Percentiles rank a stretch among this genome's conserved stretches.
Conservation (phyloP, 805 yeast genomes). For the Metschnikowia cubensis region DNA sequence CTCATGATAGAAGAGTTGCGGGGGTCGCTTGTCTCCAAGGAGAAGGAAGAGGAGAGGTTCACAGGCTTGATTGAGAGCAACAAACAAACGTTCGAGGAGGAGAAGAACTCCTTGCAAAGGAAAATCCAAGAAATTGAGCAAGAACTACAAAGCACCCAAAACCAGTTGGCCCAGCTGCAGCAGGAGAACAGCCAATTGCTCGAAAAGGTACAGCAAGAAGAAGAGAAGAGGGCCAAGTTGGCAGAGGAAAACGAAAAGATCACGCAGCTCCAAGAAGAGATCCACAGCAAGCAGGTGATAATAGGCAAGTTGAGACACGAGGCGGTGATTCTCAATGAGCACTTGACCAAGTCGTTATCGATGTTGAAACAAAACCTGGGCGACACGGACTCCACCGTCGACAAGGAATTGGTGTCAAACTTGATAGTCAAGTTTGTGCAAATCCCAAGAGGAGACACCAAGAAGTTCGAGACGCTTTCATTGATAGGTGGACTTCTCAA, state of each 20-base stretch:
- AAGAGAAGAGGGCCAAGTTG: conserved; percentile 3
- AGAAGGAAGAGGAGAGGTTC: conserved; percentile 19
- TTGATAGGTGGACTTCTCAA: conserved; percentile 76
- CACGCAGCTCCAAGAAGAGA: conserved; percentile 56
- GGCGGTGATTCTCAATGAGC: conserved; percentile 89
- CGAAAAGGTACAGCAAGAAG: conserved; percentile 2
- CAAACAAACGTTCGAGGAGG: conserved; percentile 2
- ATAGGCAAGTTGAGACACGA: conserved; percentile 94
- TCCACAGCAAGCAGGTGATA: conserved; percentile 57
- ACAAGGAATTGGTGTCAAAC: conserved; percentile 84
- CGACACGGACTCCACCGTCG: conserved; percentile 61
- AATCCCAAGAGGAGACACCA: conserved; percentile 88
- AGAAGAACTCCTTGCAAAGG: conserved; percentile 4
- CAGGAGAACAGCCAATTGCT: conserved; percentile 9
- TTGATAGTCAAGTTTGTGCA: conserved; percentile 79
- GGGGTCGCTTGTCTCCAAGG: conserved; percentile 35
- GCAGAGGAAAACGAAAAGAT: conserved; percentile 24
- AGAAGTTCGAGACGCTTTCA: conserved; percentile 87
- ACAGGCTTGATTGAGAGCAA: neutral
- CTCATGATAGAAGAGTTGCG: conserved; percentile 42
- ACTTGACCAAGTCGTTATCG: conserved; percentile 86
- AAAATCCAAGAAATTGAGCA: conserved; percentile 1
- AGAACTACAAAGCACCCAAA: neutral
- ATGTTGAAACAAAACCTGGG: conserved; percentile 75
- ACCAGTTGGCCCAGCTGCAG: conserved; percentile 1